Conservation (phyloP, 2,329 filamentous ascomycete genomes). For the Calonectria crousiana region DNA sequence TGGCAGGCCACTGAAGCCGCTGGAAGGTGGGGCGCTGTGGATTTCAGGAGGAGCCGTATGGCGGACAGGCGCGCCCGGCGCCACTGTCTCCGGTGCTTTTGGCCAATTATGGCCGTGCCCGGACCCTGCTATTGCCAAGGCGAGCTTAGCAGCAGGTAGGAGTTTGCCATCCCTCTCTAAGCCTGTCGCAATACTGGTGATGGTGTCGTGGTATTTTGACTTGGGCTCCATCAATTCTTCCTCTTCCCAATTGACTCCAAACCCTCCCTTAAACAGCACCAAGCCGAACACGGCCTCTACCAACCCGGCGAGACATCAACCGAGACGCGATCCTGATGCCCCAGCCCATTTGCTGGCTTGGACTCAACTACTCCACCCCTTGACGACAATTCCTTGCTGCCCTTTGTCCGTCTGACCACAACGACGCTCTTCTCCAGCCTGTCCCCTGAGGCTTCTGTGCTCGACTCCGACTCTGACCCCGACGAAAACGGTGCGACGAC, state of each 20-base stretch:
- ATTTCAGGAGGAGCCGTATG: conserved; percentile 16
- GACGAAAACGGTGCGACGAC: conserved; percentile 23
- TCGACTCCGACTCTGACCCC: conserved; percentile 12
- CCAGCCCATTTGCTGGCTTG: conserved; percentile 6
- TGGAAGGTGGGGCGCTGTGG: conserved; percentile 12
- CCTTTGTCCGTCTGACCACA: conserved; percentile 18
- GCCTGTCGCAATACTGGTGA: conserved; percentile 41
- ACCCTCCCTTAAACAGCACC: conserved; percentile 32
- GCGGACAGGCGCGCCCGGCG: conserved; percentile 13
- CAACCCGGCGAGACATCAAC: not conserved
- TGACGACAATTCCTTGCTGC: conserved; percentile 12
- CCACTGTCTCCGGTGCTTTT: conserved; percentile 17
- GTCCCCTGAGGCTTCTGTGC: conserved; percentile 6
- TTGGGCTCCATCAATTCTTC: conserved; percentile 27
- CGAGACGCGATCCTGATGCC: conserved; percentile 25
- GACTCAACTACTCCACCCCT: conserved; percentile 10
- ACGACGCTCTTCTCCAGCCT: not conserved
- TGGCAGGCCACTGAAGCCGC: conserved; percentile 20
- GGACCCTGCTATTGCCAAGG: conserved; percentile 28
- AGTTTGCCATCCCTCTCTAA: conserved; percentile 19
- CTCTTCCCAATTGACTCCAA: conserved; percentile 29
- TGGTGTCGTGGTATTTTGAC: conserved; percentile 36
- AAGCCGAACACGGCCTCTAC: conserved; percentile 5
- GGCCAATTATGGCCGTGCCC: conserved; percentile 21
- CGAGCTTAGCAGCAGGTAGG: conserved; percentile 25